Conservation (phyloP, 139 green algal genomes). For the Chlorella ohadii region DNA sequence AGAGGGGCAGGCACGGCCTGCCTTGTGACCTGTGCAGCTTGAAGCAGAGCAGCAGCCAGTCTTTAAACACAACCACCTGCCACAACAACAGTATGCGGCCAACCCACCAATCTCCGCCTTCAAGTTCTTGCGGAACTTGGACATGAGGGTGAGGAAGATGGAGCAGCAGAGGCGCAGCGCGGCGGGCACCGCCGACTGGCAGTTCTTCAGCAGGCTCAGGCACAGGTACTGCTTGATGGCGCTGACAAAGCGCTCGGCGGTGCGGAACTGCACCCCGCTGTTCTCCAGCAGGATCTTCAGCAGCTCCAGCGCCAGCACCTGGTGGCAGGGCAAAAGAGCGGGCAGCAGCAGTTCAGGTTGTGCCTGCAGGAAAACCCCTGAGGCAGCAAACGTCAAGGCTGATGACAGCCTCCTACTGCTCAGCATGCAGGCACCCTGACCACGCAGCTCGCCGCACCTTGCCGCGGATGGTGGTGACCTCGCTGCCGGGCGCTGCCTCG, state of each 20-base stretch:
- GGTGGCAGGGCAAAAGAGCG: neutral
- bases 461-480: constrained; percentile 75
- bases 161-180: constrained; percentile 75
- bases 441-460: constrained; percentile 65
- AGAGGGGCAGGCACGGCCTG: too few species aligned
- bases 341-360: neutral
- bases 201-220: constrained; percentile 96
- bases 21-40: too few species aligned
- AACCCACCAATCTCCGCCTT: constrained; percentile 88
- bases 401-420: too few species aligned
- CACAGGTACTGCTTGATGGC: constrained; percentile 97
- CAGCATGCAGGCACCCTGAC: too few species aligned
- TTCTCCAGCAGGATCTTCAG: constrained; percentile 97
- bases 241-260: constrained; percentile 80
- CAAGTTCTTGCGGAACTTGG: constrained; percentile 81
- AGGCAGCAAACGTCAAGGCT: too few species aligned
- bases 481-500: constrained; percentile 59
- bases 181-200: constrained; percentile 53
- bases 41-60: too few species aligned
- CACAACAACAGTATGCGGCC: too few species aligned
- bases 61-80: too few species aligned
- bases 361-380: too few species aligned
- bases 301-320: constrained; percentile 95
- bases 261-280: constrained; percentile 84
- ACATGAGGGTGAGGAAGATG: constrained; percentile 94